Evolutionary conservation across 139 green algal species (phyloP).

Genomic region (Chlamydomonas sp.): DNA sequence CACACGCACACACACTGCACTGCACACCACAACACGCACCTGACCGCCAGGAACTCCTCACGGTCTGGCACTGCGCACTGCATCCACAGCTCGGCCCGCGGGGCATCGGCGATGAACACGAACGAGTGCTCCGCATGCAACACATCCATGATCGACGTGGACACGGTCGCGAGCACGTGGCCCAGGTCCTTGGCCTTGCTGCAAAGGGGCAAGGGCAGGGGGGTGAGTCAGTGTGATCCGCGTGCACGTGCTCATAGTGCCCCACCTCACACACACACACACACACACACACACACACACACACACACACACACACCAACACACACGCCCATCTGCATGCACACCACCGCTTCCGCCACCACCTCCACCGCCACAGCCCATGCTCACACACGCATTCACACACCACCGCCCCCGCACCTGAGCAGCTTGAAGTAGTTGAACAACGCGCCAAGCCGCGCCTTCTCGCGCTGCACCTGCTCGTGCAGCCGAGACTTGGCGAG

Average conservation of each 20-base stretch:
- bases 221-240: background rate
- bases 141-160: constrained; percentile 37
- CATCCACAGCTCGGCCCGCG: constrained; percentile 44
- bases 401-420: constrained; percentile 24
- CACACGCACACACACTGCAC: background rate
- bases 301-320: background rate
- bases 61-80: background rate
- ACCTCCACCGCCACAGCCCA: background rate
- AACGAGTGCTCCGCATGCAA: constrained; percentile 39
- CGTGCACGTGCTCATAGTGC: no score
- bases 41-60: background rate
- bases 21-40: background rate
- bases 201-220: background rate
- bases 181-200: background rate
- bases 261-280: background rate
- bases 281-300: background rate
- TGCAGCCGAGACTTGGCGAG: constrained; percentile 50
- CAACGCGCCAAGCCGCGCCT: constrained; percentile 39
- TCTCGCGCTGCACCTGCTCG: constrained; percentile 47
- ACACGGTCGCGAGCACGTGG: constrained; percentile 23
- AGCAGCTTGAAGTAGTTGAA: constrained; percentile 49
- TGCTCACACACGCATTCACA: background rate
- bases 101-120: constrained; percentile 44
- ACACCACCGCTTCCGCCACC: background rate
- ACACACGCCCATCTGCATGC: background rate